A percentile compares a stretch with the other conserved stretches of the same genome.
phyloP scores from a whole-genome alignment of 1,139 yeast genomes.

The Blastobotrys ciferrii region DNA sequence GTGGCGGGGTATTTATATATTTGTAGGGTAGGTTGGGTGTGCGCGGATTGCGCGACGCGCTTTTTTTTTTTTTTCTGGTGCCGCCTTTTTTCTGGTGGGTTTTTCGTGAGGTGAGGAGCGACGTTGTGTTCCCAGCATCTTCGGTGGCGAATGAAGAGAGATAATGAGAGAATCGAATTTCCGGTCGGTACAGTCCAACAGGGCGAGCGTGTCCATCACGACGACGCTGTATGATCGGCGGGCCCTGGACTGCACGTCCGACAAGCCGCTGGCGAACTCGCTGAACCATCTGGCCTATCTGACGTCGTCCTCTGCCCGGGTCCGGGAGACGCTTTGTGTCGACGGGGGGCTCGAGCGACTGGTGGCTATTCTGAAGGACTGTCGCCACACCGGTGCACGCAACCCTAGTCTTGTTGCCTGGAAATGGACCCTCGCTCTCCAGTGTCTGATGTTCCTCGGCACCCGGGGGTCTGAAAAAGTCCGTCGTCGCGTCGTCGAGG shows the following conservation, averaged over 20 bases:
- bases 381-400: conserved; percentile 41
- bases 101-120: not conserved
- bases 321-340: conserved; percentile 78
- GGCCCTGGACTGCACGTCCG: conserved; percentile 87
- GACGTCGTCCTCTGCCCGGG: conserved; percentile 82
- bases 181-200: conserved; percentile 71
- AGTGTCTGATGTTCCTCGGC: conserved; percentile 85
- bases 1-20: no score
- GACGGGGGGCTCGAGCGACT: conserved; percentile 94
- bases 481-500: conserved; percentile 81
- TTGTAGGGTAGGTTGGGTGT: no score
- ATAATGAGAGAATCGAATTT: conserved; percentile 88
- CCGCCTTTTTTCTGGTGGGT: no score
- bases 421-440: conserved; percentile 96
- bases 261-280: conserved; percentile 87
- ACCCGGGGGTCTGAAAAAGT: conserved; percentile 89
- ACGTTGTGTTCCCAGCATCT: not conserved
- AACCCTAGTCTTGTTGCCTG: conserved; percentile 58
- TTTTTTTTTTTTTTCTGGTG: no score
- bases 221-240: conserved; percentile 86
- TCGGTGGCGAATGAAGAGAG: conserved; percentile 9
- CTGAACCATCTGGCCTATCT: conserved; percentile 84
- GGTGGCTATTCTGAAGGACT: conserved; percentile 80
- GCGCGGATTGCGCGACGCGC: not conserved
- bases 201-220: conserved; percentile 88